A percentile compares a stretch with the other conserved stretches of the same genome.
phyloP scores from a whole-genome alignment of 2,329 filamentous ascomycete species.

The Diaporthe helianthi region DNA sequence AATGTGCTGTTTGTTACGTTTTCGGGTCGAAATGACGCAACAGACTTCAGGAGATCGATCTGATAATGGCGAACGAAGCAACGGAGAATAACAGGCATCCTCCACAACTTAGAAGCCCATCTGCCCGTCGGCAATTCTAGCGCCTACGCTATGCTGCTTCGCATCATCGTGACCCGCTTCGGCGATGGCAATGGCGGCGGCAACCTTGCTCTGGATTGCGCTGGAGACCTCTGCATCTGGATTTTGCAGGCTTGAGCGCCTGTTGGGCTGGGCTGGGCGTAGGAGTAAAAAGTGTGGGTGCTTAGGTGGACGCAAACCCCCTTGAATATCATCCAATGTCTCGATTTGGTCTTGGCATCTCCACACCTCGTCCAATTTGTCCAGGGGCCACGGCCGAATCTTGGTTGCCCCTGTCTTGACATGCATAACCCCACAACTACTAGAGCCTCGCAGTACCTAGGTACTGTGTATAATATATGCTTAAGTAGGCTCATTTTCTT shows the following conservation, averaged over 20 bases:
- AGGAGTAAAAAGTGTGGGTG: conserved; percentile 17
- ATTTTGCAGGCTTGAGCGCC: background rate
- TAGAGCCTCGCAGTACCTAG: too few species aligned
- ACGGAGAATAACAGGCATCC: conserved; percentile 16
- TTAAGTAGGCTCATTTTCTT: too few species aligned
- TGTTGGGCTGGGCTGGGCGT: background rate
- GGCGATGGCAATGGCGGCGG: background rate
- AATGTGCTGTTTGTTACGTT: too few species aligned
- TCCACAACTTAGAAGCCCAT: conserved; percentile 11
- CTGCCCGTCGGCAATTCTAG: conserved; percentile 15
- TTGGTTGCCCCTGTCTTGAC: too few species aligned
- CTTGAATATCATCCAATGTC: conserved; percentile 17
- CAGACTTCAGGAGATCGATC: conserved; percentile 8
- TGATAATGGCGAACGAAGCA: background rate
- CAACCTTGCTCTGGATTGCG: background rate
- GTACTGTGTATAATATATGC: too few species aligned
- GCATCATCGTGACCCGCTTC: conserved; percentile 14
- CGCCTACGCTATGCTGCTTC: background rate
- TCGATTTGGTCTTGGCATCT: conserved; percentile 21
- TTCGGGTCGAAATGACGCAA: conserved; percentile 15
- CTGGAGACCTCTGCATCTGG: background rate
- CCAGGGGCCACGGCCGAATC: too few species aligned
- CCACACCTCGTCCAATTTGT: conserved; percentile 16
- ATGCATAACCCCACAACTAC: too few species aligned
- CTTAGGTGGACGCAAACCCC: conserved; percentile 18